Base-by-base conservation (phyloP, 306 rosid genomes). In the Castanea crenata region DNA sequence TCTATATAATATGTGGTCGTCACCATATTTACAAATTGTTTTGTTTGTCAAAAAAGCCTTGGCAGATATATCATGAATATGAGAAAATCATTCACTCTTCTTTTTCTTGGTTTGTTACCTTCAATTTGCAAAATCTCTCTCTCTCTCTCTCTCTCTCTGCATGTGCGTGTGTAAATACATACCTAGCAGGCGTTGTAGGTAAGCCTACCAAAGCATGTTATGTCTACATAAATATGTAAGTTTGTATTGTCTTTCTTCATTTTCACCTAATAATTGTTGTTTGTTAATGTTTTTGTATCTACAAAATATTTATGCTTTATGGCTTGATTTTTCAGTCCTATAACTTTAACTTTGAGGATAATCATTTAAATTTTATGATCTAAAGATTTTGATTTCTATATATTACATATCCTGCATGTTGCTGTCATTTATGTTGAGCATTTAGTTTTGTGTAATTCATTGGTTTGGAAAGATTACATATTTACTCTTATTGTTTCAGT, bases 401-500 rank as follows among this genome's bases (percentile, higher is more conserved):
- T 20, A 59, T 31, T 35, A 14, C 41, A 21, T 44, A 71, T 73
- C 14, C 58, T 57, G 44, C 59, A 57, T 55, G 21, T 34, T 21
- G 31, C 21, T 58, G 10, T 13, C 25, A 25, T 35, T 70, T 18
- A 70, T 12, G 32, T 27, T 25, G 27, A 19, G 0, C 41, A 8
- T 71, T 18, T 34, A 59, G 15, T 56, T 69, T 8, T 10, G 5
- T 82, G 38, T 19, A 69, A 73, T 74, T 78, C 49, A 51, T 68
- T 20, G 4, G 67, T 59, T 72, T 7, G 11, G 46, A 38, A 38
- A 38, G 75, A 86, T 72, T 49, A 63, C 73, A 38, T 32, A 31
- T 52, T 57, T 68, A 62, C 80, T 76, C 78, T 38, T 81, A 63
- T 25, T 77, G 51, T 86, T 86, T 71, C 98, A 95, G 99, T 95